Base-by-base conservation (phyloP, 306 rosid species). In the Trifolium repens region DNA sequence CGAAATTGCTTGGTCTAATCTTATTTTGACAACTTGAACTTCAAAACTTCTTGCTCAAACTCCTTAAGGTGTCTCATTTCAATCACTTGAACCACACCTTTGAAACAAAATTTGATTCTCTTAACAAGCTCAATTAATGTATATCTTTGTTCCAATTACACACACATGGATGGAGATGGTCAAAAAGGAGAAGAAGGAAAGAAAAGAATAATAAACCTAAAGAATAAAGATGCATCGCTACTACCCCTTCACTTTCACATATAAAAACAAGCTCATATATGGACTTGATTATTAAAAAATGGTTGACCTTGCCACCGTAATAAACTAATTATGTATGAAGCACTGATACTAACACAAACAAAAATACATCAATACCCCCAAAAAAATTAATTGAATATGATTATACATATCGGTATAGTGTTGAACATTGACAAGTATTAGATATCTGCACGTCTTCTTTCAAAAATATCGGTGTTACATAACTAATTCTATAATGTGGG, bases 161-260 rank as follows among this genome's bases (percentile, higher is more conserved):
- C 54, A 27, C 13, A 39, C 34, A 67, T 47, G 68, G 74, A 76
- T 61, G 37, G 37, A 54, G 61, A 53, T 42, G 72, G 86, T 84
- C 81, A 81, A 85, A 86, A 85, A 82, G 74, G 47, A 43, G 47
- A 11, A 46, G 55, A 11, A 46, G 55, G 42, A 35, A 39, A 47
- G 66, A 58, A 77, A 75, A 79, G 61, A 35, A 54, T 10, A 64
- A 83, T 84, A 82, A 22, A 22, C 82, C 83, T 0, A 27, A 70
- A 67, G 84, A 86, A 75, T 74, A 74, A 87, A 87, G 85, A 73
- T 64, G 52, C 71, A 79, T 50, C n/a, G 57, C 19, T 22, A 17
- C 58, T 16, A 52, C 24, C 58, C 58, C 22, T 50, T 50, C 57
- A 50, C 57, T 50, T 50, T 50, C 24, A 50, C 57, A 50, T 50